These are phyloP conservation scores for Diplotaxis tenuifolia DNA, from an alignment of 345 rosid species.

Conservation along the genomic window DNA sequence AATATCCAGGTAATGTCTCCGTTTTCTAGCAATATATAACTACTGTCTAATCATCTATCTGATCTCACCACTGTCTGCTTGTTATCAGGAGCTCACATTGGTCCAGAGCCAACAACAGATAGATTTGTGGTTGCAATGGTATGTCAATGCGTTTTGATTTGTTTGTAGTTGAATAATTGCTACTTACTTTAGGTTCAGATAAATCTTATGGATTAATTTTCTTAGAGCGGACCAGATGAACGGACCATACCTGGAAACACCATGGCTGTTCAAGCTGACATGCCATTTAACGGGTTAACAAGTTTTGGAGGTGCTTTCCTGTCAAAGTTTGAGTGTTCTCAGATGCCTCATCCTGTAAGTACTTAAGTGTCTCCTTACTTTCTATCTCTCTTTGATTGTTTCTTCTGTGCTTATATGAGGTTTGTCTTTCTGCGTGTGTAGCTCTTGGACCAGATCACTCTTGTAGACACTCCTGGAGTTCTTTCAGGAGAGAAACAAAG, in stretches of 20 bases:
- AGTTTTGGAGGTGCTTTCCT: slow-evolving; percentile 87
- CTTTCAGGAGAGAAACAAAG: slow-evolving; percentile 93
- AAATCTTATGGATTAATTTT: neutral
- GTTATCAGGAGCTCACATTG: slow-evolving; percentile 86
- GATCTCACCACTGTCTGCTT: slow-evolving; percentile 9
- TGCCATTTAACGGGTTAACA: slow-evolving; percentile 80
- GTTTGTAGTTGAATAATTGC: neutral
- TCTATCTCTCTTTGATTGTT: neutral
- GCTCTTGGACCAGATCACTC: slow-evolving; percentile 85
- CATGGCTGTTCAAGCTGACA: slow-evolving; percentile 85
- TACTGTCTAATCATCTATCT: neutral
- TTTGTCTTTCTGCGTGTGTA: slow-evolving; percentile 32
- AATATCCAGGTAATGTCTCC: slow-evolving; percentile 67
- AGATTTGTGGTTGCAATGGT: slow-evolving; percentile 98
- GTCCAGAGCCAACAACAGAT: slow-evolving; percentile 99
- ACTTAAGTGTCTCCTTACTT: neutral
- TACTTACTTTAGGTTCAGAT: neutral
- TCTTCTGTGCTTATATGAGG: neutral
- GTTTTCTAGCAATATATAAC: neutral
- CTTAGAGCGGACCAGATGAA: slow-evolving; percentile 80
- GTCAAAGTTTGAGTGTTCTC: slow-evolving; percentile 88
- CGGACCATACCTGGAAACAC: slow-evolving; percentile 84
- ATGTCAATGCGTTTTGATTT: slow-evolving; percentile 16
- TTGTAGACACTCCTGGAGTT: slow-evolving; percentile 96
- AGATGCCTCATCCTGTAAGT: slow-evolving; percentile 91